Evolutionary conservation across 2,329 filamentous ascomycete species (phyloP).

Genomic region (Alternaria conjuncta): DNA sequence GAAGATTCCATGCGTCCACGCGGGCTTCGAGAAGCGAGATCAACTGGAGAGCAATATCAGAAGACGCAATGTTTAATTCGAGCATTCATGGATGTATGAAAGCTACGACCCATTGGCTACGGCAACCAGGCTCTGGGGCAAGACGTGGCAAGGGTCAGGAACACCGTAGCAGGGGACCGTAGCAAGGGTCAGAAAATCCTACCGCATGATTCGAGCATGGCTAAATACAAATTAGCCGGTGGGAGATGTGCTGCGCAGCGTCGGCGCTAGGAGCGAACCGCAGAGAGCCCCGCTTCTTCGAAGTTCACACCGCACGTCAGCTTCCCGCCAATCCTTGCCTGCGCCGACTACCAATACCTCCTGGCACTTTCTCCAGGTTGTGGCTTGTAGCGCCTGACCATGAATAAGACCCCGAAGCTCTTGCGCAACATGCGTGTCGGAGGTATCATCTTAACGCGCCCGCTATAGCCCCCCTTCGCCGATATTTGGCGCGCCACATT

Average conservation of each 20-base stretch:
- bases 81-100: slow-evolving; percentile 23
- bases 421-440: slow-evolving; percentile 18
- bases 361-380: slow-evolving; percentile 23
- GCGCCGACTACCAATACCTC: slow-evolving; percentile 18
- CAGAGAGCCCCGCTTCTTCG: slow-evolving; percentile 5
- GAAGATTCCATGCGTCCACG: slow-evolving; percentile 47
- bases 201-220: slow-evolving; percentile 8
- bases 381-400: slow-evolving; percentile 38
- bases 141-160: slow-evolving; percentile 15
- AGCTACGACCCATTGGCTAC: slow-evolving; percentile 30
- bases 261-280: slow-evolving; percentile 7
- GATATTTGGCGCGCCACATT: slow-evolving; percentile 1
- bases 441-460: slow-evolving; percentile 18
- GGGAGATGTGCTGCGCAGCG: neutral
- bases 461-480: slow-evolving; percentile 8
- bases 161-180: slow-evolving; percentile 1
- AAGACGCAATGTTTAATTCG: slow-evolving; percentile 41
- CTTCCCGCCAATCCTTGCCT: slow-evolving; percentile 17
- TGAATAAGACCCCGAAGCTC: slow-evolving; percentile 20
- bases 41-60: slow-evolving; percentile 40
- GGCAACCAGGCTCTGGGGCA: slow-evolving; percentile 24
- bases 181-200: neutral
- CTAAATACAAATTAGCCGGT: slow-evolving; percentile 16
- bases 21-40: slow-evolving; percentile 49
- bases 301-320: slow-evolving; percentile 12